Conservation (phyloP, 805 yeast species). For the Lipomyces kockii region DNA sequence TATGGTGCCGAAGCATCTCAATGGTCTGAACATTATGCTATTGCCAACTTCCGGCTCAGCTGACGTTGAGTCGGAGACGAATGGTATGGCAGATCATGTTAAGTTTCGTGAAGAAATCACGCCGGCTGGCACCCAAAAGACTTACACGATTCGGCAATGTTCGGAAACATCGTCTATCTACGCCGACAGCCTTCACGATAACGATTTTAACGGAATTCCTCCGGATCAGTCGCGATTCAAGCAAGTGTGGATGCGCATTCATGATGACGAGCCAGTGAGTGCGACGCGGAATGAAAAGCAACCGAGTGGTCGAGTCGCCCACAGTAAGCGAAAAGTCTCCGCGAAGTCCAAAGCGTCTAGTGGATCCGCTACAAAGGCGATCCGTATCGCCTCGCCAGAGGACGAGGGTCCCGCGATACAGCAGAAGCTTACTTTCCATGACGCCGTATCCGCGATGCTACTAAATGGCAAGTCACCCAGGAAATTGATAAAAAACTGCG, state of each 20-base stretch:
- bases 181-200: neutral
- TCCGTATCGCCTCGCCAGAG: neutral
- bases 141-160: neutral
- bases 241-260: neutral
- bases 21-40: conserved; percentile 2
- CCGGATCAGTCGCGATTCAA: neutral
- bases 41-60: neutral
- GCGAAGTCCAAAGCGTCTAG: neutral
- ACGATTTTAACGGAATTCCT: neutral
- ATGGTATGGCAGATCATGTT: neutral
- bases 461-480: neutral
- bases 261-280: neutral
- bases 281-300: neutral
- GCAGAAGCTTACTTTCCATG: neutral
- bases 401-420: neutral
- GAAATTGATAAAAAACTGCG: neutral
- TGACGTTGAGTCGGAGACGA: neutral
- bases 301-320: neutral
- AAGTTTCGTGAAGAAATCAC: neutral
- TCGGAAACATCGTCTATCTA: neutral
- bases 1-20: neutral
- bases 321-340: too few relatives aligned
- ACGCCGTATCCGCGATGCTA: neutral
- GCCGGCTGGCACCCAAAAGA: neutral
- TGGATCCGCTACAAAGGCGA: neutral